Evolutionary conservation across 2,329 filamentous ascomycete species (phyloP).

Genomic region (Pyricularia sp.): DNA sequence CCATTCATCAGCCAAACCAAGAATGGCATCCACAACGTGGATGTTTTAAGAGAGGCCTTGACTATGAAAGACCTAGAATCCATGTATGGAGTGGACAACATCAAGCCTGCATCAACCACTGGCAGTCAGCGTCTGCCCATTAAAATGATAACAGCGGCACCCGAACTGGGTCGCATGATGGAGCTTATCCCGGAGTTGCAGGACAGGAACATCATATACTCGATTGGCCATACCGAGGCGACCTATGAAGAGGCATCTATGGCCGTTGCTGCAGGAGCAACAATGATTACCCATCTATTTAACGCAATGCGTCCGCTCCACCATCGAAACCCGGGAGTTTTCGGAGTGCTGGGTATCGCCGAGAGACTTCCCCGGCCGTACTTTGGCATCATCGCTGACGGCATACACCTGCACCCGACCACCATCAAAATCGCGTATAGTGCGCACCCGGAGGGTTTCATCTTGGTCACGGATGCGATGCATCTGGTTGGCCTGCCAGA

Average conservation of each 20-base stretch:
- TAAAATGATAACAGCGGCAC: conserved; percentile 79
- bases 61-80: conserved; percentile 56
- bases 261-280: conserved; percentile 65
- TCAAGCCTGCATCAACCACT: conserved; percentile 30
- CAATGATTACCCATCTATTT: conserved; percentile 89
- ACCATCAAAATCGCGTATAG: conserved; percentile 85
- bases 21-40: conserved; percentile 75
- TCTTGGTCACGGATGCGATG: conserved; percentile 91
- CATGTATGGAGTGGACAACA: conserved; percentile 66
- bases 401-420: conserved; percentile 81
- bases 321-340: conserved; percentile 85
- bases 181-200: conserved; percentile 58
- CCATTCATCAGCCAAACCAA: conserved; percentile 77
- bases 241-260: conserved; percentile 72
- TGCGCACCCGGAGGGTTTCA: conserved; percentile 73
- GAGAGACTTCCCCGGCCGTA: conserved; percentile 55
- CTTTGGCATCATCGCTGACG: conserved; percentile 85
- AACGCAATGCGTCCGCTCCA: conserved; percentile 89
- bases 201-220: conserved; percentile 60
- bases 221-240: conserved; percentile 80
- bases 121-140: conserved; percentile 36
- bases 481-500: conserved; percentile 76
- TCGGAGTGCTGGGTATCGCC: conserved; percentile 68
- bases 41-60: conserved; percentile 57
- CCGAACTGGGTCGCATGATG: conserved; percentile 66